Evolutionary conservation across 371 early-diverging fungal genomes (phyloP).

Genomic region (Batkoa obscura): DNA sequence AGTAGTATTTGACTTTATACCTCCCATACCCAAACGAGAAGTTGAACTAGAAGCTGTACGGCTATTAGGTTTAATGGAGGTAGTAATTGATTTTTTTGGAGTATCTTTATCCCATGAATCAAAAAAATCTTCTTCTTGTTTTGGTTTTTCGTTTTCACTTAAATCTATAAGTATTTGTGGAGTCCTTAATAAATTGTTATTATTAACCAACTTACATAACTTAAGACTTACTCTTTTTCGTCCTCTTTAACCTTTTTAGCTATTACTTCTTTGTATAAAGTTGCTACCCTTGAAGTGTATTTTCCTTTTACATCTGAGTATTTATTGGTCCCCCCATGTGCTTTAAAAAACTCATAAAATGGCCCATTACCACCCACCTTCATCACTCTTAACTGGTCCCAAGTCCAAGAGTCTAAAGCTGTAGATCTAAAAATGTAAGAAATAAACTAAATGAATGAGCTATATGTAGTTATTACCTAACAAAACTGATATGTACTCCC

Average conservation of each 20-base stretch:
- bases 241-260: slow-evolving; percentile 86
- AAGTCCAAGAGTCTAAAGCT: slow-evolving; percentile 74
- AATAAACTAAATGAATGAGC: background rate
- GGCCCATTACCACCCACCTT: slow-evolving; percentile 35
- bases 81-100: background rate
- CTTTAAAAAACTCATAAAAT: background rate
- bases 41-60: background rate
- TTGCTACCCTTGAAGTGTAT: slow-evolving; percentile 94
- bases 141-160: background rate
- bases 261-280: slow-evolving; percentile 96
- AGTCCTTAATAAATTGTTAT: background rate
- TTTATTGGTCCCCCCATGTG: background rate
- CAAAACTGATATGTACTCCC: slow-evolving; percentile 94
- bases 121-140: slow-evolving; percentile 5
- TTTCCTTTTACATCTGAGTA: slow-evolving; percentile 57
- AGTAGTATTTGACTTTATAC: too few relatives aligned
- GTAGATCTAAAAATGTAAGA: slow-evolving; percentile 36
- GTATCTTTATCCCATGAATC: slow-evolving; percentile 1
- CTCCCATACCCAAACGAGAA: background rate
- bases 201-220: too few relatives aligned
- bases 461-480: slow-evolving; percentile 31
- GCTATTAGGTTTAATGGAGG: background rate
- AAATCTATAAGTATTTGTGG: background rate
- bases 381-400: slow-evolving; percentile 88
- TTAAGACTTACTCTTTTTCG: slow-evolving; percentile 18